phyloP scores from a whole-genome alignment of 257 asterid species.

The Solanum virginianum region DNA sequence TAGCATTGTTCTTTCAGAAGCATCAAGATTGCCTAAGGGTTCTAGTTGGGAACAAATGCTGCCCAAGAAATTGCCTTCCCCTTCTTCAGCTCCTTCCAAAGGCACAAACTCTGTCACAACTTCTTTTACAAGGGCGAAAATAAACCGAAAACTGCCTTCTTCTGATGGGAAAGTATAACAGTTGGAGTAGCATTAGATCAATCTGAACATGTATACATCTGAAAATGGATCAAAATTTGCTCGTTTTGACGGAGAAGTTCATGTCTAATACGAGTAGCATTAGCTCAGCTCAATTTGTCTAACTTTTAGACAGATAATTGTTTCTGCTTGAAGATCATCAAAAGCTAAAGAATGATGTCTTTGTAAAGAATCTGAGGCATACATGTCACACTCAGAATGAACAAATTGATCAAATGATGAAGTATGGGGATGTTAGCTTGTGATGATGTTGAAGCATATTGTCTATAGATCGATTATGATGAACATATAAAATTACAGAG shows the following conservation, averaged over 20 bases:
- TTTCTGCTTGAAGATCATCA: neutral
- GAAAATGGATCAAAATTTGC: neutral
- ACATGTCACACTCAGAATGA: neutral
- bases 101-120: conserved; percentile 51
- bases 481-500: neutral
- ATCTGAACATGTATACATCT: neutral
- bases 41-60: conserved; percentile 67
- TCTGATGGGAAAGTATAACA: conserved; percentile 49
- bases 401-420: neutral
- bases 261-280: neutral
- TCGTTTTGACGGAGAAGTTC: neutral
- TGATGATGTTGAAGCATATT: neutral
- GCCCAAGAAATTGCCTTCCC: conserved; percentile 85
- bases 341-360: neutral
- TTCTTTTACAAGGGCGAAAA: conserved; percentile 17
- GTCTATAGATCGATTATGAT: neutral
- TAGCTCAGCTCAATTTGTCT: neutral
- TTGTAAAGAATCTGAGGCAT: neutral
- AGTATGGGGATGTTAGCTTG: neutral
- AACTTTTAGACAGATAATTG: neutral
- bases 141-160: conserved; percentile 30
- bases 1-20: conserved; percentile 46
- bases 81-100: conserved; percentile 70
- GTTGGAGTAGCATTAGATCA: neutral
- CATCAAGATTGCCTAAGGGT: conserved; percentile 51